A percentile compares a stretch with the other conserved stretches of the same genome.
Evolutionary conservation across 177 flowering plant species (phyloP).

Genomic region (Telopea speciosissima): DNA sequence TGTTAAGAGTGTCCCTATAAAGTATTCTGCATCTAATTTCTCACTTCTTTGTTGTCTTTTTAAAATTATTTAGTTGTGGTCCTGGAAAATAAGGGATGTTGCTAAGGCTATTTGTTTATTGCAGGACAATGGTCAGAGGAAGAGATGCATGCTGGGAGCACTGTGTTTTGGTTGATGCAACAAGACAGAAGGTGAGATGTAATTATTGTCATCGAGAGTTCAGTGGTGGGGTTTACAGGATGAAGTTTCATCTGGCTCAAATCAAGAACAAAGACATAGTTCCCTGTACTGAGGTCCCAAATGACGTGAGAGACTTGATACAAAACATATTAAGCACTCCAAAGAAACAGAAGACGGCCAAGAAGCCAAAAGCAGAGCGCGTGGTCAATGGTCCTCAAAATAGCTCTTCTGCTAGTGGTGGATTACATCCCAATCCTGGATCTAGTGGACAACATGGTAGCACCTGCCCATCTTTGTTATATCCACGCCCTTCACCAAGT

Average conservation of each 20-base stretch:
- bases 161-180: slow-evolving; percentile 70
- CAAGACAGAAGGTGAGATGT: slow-evolving; percentile 64
- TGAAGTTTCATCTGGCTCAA: slow-evolving; percentile 77
- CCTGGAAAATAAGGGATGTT: slow-evolving; percentile 1
- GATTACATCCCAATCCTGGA: slow-evolving; percentile 39
- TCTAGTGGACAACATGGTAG: slow-evolving; percentile 60
- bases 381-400: slow-evolving; percentile 40
- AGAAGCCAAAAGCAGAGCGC: slow-evolving; percentile 38
- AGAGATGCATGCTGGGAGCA: slow-evolving; percentile 84
- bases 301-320: slow-evolving; percentile 51
- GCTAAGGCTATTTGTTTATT: slow-evolving; percentile 6
- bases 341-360: slow-evolving; percentile 51
- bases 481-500: slow-evolving; percentile 41
- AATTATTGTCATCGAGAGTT: slow-evolving; percentile 66
- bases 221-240: slow-evolving; percentile 71
- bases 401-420: slow-evolving; percentile 68
- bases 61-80: neutral
- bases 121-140: slow-evolving; percentile 60
- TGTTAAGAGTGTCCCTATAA: too few species aligned
- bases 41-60: neutral
- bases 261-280: slow-evolving; percentile 68
- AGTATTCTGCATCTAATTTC: too few species aligned
- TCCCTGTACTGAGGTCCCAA: slow-evolving; percentile 66
- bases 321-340: slow-evolving; percentile 45
- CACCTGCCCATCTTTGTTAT: slow-evolving; percentile 44